Evolutionary conservation across 116 monocot genomes (phyloP), one percentile per base, ranked within the genome.

Genomic region (Dioscorea cayenensis): DNA sequence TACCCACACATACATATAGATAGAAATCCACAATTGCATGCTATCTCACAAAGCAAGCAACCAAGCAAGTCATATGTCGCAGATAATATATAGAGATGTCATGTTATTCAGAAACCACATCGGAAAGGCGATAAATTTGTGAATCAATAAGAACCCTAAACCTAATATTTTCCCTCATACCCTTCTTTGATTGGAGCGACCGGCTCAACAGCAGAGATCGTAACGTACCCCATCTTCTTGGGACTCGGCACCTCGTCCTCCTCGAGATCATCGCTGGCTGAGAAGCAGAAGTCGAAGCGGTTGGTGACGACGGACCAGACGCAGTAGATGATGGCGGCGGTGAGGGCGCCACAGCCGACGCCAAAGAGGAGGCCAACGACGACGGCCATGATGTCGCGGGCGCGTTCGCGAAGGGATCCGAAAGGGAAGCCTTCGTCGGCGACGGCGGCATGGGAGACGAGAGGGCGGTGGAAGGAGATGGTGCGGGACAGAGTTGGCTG

Each of bases 291-390:
- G 32, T 32, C 32, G 71, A 74, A 60, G 36, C 75, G 77, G 60
- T 75, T 60, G 43, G 86, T 59, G 76, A 79, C 51, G 50, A 90
- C 51, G 65, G 86, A 76, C 77, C 83, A 90, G 6, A 68, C 72
- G 68, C 86, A 77, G 79, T 86, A 90, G 78, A 90, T 72, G 69
- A 83, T 84, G 43, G 86, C 80, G 38, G 84, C 83, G 66, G 81
- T 81, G 71, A 89, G 77, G 59, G 85, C 89, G n/a, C 89, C 89
- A 67, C 89, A 89, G 17, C 83, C 85, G 76, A 83, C 82, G 66
- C 89, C 89, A 68, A 89, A 85, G 20, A 89, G 85, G 64, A 89
- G 83, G 36, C 85, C 85, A 29, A 80, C 76, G 28, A 83, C 83
- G 29, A 89, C 89, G 36, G 83, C 75, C 50, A 89, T 85, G 73